phyloP scores from a whole-genome alignment of 768 basidiomycete genomes.

The Leccinum sublutescens region DNA sequence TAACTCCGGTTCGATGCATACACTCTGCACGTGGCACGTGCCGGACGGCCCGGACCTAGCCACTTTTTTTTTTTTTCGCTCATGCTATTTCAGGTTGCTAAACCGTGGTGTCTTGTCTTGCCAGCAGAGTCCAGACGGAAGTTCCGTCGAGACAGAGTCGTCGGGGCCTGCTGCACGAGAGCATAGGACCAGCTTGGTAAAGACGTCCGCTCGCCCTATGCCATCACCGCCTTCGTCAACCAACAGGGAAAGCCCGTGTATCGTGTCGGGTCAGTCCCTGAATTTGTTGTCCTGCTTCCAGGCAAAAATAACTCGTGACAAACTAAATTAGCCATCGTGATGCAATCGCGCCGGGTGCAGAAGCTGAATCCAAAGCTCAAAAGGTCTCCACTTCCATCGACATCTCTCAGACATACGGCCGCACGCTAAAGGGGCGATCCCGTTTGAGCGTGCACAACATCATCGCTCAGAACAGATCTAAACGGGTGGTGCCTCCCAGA shows the following conservation, averaged over 20 bases:
- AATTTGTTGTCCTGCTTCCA: too few species aligned
- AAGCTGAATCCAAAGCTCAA: slow-evolving; percentile 43
- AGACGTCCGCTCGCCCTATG: too few species aligned
- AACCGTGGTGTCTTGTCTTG: not conserved
- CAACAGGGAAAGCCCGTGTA: too few species aligned
- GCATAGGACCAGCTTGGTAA: too few species aligned
- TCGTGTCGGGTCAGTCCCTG: too few species aligned
- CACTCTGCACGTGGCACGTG: too few species aligned
- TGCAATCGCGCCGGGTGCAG: slow-evolving; percentile 57
- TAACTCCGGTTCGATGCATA: too few species aligned
- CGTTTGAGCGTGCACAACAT: slow-evolving; percentile 69
- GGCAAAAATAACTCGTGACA: too few species aligned
- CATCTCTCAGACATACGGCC: slow-evolving; percentile 36
- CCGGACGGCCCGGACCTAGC: too few species aligned
- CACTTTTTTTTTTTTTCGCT: not conserved
- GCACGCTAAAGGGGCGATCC: slow-evolving; percentile 49
- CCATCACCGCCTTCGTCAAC: too few species aligned
- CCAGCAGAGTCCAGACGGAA: slow-evolving; percentile 56
- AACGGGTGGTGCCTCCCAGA: slow-evolving; percentile 25
- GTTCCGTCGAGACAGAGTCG: slow-evolving; percentile 49
- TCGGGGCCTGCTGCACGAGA: too few species aligned
- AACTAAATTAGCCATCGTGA: slow-evolving; percentile 49
- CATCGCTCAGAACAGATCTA: slow-evolving; percentile 50
- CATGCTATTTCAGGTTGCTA: not conserved
- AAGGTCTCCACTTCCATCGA: slow-evolving; percentile 31